Conservation (phyloP, 768 basidiomycete genomes). For the Boletus bicolor region DNA sequence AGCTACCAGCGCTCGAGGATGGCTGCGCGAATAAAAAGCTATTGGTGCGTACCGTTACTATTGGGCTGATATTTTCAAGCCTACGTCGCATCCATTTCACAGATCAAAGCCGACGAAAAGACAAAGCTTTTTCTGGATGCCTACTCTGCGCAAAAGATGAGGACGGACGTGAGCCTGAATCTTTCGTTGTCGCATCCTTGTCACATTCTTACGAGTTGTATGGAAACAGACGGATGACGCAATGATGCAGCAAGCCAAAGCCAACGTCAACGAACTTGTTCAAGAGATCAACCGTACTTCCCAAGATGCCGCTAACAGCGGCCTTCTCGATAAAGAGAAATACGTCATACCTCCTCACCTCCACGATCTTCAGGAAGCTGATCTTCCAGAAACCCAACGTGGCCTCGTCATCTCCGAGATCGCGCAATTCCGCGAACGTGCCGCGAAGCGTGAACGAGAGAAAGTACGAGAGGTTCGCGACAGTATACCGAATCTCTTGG, state of each 20-base stretch:
- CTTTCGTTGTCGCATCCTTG: background rate
- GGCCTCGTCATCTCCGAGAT: conserved; percentile 96
- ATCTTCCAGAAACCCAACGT: conserved; percentile 90
- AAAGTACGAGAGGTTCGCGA: conserved; percentile 77
- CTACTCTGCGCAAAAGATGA: conserved; percentile 74
- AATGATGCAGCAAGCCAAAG: conserved; percentile 57
- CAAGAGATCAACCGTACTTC: conserved; percentile 69
- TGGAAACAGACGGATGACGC: conserved; percentile 64
- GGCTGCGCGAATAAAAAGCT: conserved; percentile 61
- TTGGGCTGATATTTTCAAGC: conserved; percentile 24
- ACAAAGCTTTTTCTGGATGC: conserved; percentile 85
- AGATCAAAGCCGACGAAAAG: conserved; percentile 98
- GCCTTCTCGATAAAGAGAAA: conserved; percentile 79
- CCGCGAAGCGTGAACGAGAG: conserved; percentile 87
- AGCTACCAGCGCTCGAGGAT: conserved; percentile 59
- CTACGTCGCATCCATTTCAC: conserved; percentile 36
- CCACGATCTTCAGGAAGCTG: conserved; percentile 93
- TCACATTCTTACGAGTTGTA: background rate
- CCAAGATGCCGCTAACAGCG: conserved; percentile 70
- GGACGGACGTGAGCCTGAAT: conserved; percentile 65
- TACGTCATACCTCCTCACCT: conserved; percentile 94
- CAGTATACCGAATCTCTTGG: conserved; percentile 45
- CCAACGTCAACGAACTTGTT: conserved; percentile 61
- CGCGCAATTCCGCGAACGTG: conserved; percentile 91
- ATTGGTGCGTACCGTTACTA: conserved; percentile 51